Conservation (phyloP, 345 rosid genomes). For the Salix suchowensis region DNA sequence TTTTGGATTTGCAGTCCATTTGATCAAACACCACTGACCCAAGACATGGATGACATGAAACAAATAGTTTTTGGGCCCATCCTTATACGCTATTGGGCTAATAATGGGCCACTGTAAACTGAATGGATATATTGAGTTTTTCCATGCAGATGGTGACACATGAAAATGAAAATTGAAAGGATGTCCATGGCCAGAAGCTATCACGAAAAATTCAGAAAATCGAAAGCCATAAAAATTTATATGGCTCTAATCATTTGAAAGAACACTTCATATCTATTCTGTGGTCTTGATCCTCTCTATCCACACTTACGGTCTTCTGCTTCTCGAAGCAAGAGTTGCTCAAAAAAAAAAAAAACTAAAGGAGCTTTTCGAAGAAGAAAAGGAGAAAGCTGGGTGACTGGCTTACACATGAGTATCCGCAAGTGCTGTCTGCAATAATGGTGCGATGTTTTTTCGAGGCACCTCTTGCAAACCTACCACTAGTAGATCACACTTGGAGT, state of each 20-base stretch:
- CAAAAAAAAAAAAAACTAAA: not conserved
- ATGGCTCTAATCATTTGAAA: not conserved
- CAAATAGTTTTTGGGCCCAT: too few relatives aligned
- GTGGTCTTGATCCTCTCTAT: not conserved
- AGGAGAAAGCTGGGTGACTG: not conserved
- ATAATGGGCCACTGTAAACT: too few relatives aligned
- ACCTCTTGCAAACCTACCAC: slow-evolving; percentile 53
- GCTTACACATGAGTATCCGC: slow-evolving; percentile 39
- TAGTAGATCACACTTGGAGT: slow-evolving; percentile 38
- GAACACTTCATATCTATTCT: not conserved
- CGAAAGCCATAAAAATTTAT: not conserved
- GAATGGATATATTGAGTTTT: too few relatives aligned
- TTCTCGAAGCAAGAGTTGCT: not conserved
- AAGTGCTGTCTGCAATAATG: slow-evolving; percentile 35
- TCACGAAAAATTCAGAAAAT: too few relatives aligned
- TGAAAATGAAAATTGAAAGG: too few relatives aligned
- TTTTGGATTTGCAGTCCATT: too few relatives aligned
- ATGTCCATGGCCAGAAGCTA: too few relatives aligned
- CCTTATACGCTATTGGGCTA: too few relatives aligned
- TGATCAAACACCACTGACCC: too few relatives aligned
- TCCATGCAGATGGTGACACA: too few relatives aligned
- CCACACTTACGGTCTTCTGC: too few relatives aligned
- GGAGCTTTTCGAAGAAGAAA: not conserved
- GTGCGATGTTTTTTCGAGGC: slow-evolving; percentile 30
- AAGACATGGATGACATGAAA: too few relatives aligned